A percentile compares a stretch with the other conserved stretches of the same genome.
Conservation (phyloP, 2,329 filamentous ascomycete genomes). For the Plectosphaerella cucumerina region DNA sequence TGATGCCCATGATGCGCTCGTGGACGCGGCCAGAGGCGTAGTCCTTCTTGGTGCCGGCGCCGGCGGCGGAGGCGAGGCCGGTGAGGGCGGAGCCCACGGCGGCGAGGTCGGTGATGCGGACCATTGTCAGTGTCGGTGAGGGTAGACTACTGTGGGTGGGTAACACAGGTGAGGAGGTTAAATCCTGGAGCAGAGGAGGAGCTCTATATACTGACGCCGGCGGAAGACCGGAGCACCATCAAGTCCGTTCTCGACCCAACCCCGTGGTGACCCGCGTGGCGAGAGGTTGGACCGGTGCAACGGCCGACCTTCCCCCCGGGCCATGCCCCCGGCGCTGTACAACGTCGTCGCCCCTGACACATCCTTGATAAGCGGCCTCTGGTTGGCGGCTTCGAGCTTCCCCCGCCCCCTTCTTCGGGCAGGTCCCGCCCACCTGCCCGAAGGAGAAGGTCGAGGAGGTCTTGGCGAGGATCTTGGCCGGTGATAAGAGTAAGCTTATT, state of each 20-base stretch:
- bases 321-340: background rate
- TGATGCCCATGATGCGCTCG: conserved; percentile 17
- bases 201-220: background rate
- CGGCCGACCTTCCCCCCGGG: background rate
- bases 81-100: conserved; percentile 15
- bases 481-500: background rate
- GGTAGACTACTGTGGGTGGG: background rate
- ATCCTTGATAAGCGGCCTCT: background rate
- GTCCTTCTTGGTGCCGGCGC: conserved; percentile 16
- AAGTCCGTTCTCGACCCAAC: too few species aligned
- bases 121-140: conserved; percentile 12
- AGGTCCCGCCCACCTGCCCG: background rate
- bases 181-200: background rate
- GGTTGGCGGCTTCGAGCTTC: background rate
- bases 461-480: background rate
- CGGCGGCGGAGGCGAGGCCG: conserved; percentile 14
- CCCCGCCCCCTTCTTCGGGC: background rate
- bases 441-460: background rate
- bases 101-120: conserved; percentile 12
- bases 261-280: too few species aligned
- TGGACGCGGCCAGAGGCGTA: conserved; percentile 17
- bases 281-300: too few species aligned
- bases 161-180: background rate
- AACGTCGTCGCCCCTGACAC: background rate
- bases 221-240: background rate